Evolutionary conservation across 2,329 filamentous ascomycete genomes (phyloP).

Genomic region (Immersiporthe knoxdaviesiana): DNA sequence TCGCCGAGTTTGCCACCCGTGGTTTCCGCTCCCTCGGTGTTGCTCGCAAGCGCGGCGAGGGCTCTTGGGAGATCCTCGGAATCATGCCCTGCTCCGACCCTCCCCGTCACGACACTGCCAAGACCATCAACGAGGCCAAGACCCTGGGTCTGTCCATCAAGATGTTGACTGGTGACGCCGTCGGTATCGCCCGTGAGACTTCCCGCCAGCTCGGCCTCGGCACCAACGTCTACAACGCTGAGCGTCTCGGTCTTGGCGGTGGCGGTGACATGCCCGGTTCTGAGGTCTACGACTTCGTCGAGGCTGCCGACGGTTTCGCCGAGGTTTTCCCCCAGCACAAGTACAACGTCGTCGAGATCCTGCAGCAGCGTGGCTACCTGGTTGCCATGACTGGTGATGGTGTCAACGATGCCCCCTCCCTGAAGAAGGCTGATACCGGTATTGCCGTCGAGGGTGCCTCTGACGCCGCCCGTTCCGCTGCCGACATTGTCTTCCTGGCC

Average conservation of each 20-base stretch:
- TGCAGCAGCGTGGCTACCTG: constrained; percentile 90
- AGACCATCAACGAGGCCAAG: constrained; percentile 90
- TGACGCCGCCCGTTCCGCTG: constrained; percentile 86
- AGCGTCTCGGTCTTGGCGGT: constrained; percentile 86
- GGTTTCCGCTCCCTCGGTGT: constrained; percentile 94
- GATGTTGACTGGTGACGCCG: constrained; percentile 94
- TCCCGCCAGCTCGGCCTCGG: constrained; percentile 89
- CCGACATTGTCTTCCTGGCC: constrained; percentile 92
- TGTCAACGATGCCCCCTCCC: constrained; percentile 89
- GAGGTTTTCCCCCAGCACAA: constrained; percentile 96
- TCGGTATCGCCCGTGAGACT: constrained; percentile 90
- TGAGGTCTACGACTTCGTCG: constrained; percentile 93
- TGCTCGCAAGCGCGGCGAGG: constrained; percentile 82
- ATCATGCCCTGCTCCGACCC: constrained; percentile 96
- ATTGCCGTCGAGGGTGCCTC: constrained; percentile 93
- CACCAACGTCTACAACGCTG: constrained; percentile 92
- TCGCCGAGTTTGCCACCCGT: constrained; percentile 87
- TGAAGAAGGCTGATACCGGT: constrained; percentile 96
- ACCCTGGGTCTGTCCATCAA: constrained; percentile 86
- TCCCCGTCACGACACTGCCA: constrained; percentile 86
- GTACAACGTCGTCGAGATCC: constrained; percentile 90
- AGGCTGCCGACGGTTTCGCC: constrained; percentile 92
- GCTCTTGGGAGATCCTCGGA: constrained; percentile 86
- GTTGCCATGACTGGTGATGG: constrained; percentile 97
- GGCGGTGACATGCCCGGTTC: constrained; percentile 92